Evolutionary conservation across 2,329 filamentous ascomycete species (phyloP).

Genomic region (Pseudogymnoascus sp.): DNA sequence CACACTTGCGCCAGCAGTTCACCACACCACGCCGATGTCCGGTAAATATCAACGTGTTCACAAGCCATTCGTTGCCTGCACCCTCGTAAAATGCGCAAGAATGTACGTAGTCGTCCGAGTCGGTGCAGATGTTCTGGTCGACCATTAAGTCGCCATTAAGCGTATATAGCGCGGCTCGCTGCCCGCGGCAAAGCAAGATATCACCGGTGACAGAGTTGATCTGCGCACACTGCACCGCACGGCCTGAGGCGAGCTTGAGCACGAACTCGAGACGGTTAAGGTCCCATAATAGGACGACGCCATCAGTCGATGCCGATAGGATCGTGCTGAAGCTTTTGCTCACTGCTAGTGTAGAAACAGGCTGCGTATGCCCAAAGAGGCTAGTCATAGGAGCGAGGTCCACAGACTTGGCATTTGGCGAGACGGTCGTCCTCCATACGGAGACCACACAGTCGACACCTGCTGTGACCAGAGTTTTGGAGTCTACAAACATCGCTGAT

Average conservation of each 20-base stretch:
- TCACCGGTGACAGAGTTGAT: slow-evolving; percentile 91
- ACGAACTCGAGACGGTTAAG: slow-evolving; percentile 86
- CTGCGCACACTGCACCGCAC: slow-evolving; percentile 62
- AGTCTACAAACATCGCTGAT: slow-evolving; percentile 76
- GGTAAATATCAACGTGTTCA: slow-evolving; percentile 79
- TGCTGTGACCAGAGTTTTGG: slow-evolving; percentile 82
- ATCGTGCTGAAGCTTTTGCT: slow-evolving; percentile 85
- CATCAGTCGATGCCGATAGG: slow-evolving; percentile 74
- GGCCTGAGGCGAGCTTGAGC: slow-evolving; percentile 56
- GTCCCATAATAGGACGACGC: slow-evolving; percentile 86
- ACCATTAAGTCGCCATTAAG: slow-evolving; percentile 80
- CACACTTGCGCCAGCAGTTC: slow-evolving; percentile 61
- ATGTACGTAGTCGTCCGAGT: slow-evolving; percentile 67
- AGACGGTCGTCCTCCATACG: slow-evolving; percentile 63
- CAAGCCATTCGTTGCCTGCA: slow-evolving; percentile 84
- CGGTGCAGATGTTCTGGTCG: slow-evolving; percentile 70
- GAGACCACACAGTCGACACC: slow-evolving; percentile 89
- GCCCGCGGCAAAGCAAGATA: slow-evolving; percentile 75
- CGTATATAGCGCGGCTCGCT: slow-evolving; percentile 70
- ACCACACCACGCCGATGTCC: slow-evolving; percentile 79
- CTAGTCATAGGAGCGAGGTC: slow-evolving; percentile 73
- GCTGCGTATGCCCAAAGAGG: slow-evolving; percentile 82
- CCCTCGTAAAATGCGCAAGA: slow-evolving; percentile 92
- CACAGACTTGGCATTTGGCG: slow-evolving; percentile 57
- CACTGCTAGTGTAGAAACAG: slow-evolving; percentile 74